phyloP scores from a whole-genome alignment of 257 asterid species.

The Solanum pennellii region DNA sequence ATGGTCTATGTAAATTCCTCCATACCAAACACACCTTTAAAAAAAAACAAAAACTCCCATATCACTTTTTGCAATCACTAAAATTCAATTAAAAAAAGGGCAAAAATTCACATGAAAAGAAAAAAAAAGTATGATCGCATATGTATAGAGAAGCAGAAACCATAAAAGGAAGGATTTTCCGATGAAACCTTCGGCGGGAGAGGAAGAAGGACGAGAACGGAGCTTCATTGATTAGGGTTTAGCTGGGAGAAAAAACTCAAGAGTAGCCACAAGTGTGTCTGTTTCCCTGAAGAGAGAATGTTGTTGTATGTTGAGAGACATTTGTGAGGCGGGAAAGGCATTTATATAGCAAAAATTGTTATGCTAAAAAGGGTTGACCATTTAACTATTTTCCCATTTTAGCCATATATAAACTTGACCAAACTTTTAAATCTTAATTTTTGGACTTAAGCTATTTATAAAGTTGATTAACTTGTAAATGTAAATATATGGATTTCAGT shows the following conservation, averaged over 20 bases:
- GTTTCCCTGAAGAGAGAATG: neutral
- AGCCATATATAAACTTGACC: too few relatives aligned
- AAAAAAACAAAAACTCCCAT: neutral
- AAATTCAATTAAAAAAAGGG: neutral
- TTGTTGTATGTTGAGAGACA: neutral
- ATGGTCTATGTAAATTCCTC: neutral
- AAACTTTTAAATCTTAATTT: too few relatives aligned
- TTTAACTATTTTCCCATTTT: too few relatives aligned
- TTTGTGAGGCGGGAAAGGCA: neutral
- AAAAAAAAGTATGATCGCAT: neutral
- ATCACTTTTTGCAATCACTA: neutral
- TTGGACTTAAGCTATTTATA: too few relatives aligned
- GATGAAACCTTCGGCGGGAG: neutral
- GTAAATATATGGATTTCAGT: too few relatives aligned
- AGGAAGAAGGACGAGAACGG: neutral
- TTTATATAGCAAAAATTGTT: neutral
- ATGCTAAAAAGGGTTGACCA: too few relatives aligned
- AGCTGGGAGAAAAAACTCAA: neutral
- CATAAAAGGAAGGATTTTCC: neutral
- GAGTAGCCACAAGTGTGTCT: neutral
- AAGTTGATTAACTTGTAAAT: too few relatives aligned
- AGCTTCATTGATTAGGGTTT: slow-evolving; percentile 4
- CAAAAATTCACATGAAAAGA: neutral
- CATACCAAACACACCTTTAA: neutral
- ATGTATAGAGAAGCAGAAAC: neutral